Base-by-base conservation (phyloP, 768 basidiomycete species). In the Pleurotus platypus region DNA sequence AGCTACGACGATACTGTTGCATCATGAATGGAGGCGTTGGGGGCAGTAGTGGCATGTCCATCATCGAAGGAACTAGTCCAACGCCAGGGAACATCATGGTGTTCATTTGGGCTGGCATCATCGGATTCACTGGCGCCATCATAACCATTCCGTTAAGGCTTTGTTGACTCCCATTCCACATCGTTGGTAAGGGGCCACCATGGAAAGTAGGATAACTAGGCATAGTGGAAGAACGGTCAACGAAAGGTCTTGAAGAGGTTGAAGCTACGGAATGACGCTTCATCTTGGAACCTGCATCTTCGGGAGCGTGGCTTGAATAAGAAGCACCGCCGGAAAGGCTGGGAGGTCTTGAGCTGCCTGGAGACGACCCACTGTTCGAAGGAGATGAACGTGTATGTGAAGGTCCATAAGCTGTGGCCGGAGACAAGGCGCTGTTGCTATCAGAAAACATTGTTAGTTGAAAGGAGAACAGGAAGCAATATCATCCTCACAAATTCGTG, bases 11-110 rank as follows among this genome's bases (percentile, higher is more conserved):
- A 57, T 77, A 82, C 57, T 82, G 78, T 55, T 82, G 82, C 72
- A 87, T 78, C 85, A 89, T 89, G 69, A 90, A 90, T 11, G 89
- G 87, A 20, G 89, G 81, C 1, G 83, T 77, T 4, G 89, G 89
- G 8, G 89, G 89, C 27, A 90, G 75, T 8, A 90, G 72, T 5
- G 88, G 86, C 79, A 82, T 81, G 61, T 89, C 85, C 70, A 83
- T 72, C 55, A 77, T 70, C 57, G 74, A 77, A 40, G 78, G 72
- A 7, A 78, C 75, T 50, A 81, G 68, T 30, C 69, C 48, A 15
- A 75, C 73, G 57, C 79, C 65, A 20, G 75, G 70, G 5, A 76
- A 74, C 16, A 75, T 65, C 55, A 65, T 65, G 45, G 49, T 50
- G 46, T 56, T 54, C 56, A 37, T 37, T 30, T 57, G 48, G 24